Conservation (phyloP, 371 early-diverging fungal genomes). For the Vittaforma corneae region DNA sequence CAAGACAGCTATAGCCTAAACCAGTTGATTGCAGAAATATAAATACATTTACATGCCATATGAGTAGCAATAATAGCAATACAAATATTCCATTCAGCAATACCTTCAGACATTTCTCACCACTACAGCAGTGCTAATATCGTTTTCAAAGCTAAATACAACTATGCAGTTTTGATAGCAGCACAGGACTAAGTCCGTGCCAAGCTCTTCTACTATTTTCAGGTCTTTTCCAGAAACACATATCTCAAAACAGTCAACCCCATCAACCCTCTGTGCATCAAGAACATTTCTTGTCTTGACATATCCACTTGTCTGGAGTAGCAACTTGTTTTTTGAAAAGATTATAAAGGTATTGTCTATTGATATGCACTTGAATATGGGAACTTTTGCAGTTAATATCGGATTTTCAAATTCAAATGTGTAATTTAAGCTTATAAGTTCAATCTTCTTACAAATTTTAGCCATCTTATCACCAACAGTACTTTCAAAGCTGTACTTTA, state of each 20-base stretch:
- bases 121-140: slow-evolving; percentile 1
- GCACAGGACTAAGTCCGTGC: background rate
- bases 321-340: background rate
- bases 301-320: background rate
- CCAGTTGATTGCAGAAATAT: no score
- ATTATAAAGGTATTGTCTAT: background rate
- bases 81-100: no score
- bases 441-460: background rate
- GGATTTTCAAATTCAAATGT: background rate
- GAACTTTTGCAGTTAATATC: background rate
- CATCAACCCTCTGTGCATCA: slow-evolving; percentile 4
- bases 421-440: background rate
- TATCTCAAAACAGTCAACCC: background rate
- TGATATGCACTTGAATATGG: background rate
- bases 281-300: background rate
- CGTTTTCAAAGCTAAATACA: slow-evolving; percentile 9
- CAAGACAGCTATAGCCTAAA: no score
- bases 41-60: no score
- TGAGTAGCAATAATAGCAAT: no score
- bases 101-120: background rate
- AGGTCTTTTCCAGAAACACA: slow-evolving; percentile 4
- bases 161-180: slow-evolving; percentile 6
- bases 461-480: background rate
- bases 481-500: slow-evolving; percentile 1
- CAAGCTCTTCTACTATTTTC: slow-evolving; percentile 5